A percentile compares a stretch with the other conserved stretches of the same genome.
phyloP scores from a whole-genome alignment of 805 yeast species.

The Isabelozyma rhagii region DNA sequence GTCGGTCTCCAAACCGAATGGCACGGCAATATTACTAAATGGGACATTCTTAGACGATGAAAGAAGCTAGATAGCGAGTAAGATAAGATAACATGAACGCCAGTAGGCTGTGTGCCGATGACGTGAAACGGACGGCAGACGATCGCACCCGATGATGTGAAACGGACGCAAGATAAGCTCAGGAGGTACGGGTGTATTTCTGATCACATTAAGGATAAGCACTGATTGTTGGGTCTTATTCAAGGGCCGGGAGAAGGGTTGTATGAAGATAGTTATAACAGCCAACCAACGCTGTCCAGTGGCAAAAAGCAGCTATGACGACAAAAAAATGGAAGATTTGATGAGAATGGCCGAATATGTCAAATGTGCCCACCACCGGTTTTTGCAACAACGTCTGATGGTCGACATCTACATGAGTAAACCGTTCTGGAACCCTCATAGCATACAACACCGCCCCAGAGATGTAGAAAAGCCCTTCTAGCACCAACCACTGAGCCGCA shows the following conservation, averaged over 20 bases:
- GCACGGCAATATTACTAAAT: slow-evolving; percentile 42
- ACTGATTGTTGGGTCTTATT: too few species aligned
- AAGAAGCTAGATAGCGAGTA: background rate
- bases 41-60: background rate
- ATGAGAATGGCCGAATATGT: slow-evolving; percentile 76
- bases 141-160: too few species aligned
- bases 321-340: slow-evolving; percentile 80
- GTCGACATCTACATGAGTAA: slow-evolving; percentile 21
- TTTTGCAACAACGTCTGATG: slow-evolving; percentile 2
- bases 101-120: too few species aligned
- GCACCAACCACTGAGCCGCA: slow-evolving; percentile 57
- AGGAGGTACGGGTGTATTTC: background rate
- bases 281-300: slow-evolving; percentile 58
- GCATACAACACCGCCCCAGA: slow-evolving; percentile 81
- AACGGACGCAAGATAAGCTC: too few species aligned
- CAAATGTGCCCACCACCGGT: slow-evolving; percentile 40
- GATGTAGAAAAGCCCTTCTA: slow-evolving; percentile 75
- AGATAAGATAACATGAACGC: background rate
- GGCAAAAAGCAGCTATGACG: slow-evolving; percentile 73
- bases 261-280: slow-evolving; percentile 52
- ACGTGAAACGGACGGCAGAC: too few species aligned
- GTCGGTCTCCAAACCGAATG: slow-evolving; percentile 56
- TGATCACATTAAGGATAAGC: background rate
- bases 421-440: slow-evolving; percentile 71
- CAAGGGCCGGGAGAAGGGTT: background rate